Percentiles rank a stretch among this genome's conserved stretches.
Evolutionary conservation across 1,139 yeast species (phyloP).

Genomic region (Protomyces pachydermus): DNA sequence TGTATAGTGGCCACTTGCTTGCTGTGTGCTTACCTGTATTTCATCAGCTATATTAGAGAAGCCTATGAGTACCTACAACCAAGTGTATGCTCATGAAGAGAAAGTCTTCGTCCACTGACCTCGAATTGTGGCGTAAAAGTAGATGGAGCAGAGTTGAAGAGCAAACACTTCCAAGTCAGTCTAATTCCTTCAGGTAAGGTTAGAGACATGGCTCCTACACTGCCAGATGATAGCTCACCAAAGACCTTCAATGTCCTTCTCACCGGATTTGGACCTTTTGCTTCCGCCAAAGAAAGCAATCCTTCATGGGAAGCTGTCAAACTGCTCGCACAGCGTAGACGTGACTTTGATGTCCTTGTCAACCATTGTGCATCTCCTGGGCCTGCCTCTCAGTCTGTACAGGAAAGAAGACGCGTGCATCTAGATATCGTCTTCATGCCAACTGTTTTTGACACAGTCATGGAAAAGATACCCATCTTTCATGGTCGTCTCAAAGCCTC

Average conservation of each 20-base stretch:
- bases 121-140: too few species aligned
- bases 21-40: too few species aligned
- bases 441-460: not conserved
- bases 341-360: not conserved
- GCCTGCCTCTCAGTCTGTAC: not conserved
- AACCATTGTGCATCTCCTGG: not conserved
- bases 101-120: too few species aligned
- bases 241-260: slow-evolving; percentile 12
- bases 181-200: too few species aligned
- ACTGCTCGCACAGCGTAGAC: slow-evolving; percentile 3
- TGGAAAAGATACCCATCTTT: not conserved
- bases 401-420: not conserved
- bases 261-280: slow-evolving; percentile 20
- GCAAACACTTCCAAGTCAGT: too few species aligned
- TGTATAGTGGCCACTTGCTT: too few species aligned
- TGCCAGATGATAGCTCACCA: not conserved
- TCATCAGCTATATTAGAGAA: too few species aligned
- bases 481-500: slow-evolving; percentile 1
- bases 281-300: not conserved
- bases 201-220: too few species aligned
- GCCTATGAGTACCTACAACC: too few species aligned
- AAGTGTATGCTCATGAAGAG: too few species aligned
- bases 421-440: slow-evolving; percentile 7
- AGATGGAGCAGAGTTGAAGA: too few species aligned
- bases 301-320: slow-evolving; percentile 25